These are phyloP conservation scores for Eucalyptus urophylla DNA, from an alignment of 345 rosid genomes.

Conservation along the genomic window DNA sequence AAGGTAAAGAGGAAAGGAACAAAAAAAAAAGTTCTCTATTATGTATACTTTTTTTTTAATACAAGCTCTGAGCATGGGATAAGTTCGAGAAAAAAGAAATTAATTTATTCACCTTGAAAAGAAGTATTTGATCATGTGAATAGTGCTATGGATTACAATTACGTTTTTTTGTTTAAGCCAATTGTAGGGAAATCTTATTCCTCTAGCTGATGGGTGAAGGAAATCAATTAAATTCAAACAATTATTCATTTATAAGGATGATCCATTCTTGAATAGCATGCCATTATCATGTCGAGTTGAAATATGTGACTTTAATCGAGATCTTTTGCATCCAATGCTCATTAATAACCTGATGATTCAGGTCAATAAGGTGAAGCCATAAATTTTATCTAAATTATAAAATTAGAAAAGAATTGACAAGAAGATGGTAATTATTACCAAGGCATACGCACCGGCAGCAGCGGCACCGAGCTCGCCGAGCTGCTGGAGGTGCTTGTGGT, in stretches of 20 bases:
- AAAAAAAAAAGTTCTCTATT: too few relatives aligned
- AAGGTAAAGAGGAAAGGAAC: background rate
- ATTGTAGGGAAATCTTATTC: background rate
- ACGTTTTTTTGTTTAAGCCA: background rate
- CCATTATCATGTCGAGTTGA: background rate
- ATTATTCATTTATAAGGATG: background rate
- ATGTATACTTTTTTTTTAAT: background rate
- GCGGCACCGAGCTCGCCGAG: conserved; percentile 19
- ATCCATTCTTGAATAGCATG: background rate
- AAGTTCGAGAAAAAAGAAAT: too few relatives aligned
- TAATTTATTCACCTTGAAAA: too few relatives aligned
- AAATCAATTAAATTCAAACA: background rate
- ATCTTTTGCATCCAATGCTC: background rate
- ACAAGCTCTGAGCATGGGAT: too few relatives aligned
- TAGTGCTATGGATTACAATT: too few relatives aligned
- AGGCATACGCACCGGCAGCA: conserved; percentile 31
- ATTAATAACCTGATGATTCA: background rate
- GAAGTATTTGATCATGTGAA: too few relatives aligned
- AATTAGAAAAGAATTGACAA: background rate
- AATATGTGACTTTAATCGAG: background rate
- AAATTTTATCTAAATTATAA: background rate
- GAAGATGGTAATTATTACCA: conserved; percentile 10
- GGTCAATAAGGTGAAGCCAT: background rate
- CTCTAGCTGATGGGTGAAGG: background rate
- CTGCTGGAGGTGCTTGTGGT: conserved; percentile 50